A percentile compares a stretch with the other conserved stretches of the same genome.
Evolutionary conservation across 495 filamentous ascomycete species (phyloP).

Genomic region (Saxophila tyrrhenica): DNA sequence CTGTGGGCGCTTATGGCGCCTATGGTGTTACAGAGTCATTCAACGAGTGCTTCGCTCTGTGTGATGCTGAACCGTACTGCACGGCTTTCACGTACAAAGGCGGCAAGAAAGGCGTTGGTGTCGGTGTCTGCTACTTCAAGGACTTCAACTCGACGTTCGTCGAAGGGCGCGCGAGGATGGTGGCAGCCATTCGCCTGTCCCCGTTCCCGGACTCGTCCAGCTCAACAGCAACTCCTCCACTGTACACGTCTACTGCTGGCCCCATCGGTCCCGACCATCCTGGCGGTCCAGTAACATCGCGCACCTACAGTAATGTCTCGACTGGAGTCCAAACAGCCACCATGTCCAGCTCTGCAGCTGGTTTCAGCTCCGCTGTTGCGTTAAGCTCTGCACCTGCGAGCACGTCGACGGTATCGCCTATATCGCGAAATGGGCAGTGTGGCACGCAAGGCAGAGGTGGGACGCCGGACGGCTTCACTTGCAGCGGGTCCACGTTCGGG

Average conservation of each 20-base stretch:
- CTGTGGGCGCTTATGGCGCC: neutral
- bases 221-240: neutral
- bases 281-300: neutral
- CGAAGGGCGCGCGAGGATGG: neutral
- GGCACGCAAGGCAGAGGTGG: conserved; percentile 2
- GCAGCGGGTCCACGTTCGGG: conserved; percentile 4
- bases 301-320: neutral
- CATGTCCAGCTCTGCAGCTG: too few relatives aligned
- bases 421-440: conserved; percentile 2
- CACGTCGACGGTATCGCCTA: neutral
- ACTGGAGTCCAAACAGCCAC: neutral
- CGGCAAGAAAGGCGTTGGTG: conserved; percentile 12
- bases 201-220: neutral
- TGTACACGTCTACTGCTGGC: conserved; percentile 5
- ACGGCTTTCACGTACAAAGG: conserved; percentile 6
- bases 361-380: neutral
- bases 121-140: conserved; percentile 11
- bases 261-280: conserved; percentile 2
- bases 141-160: neutral
- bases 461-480: conserved; percentile 9
- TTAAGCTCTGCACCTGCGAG: neutral
- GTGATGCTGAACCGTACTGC: conserved; percentile 6
- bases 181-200: conserved; percentile 5
- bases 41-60: conserved; percentile 13
- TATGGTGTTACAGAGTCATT: neutral